Conservation (phyloP, 805 yeast genomes). For the Teunomyces stri region DNA sequence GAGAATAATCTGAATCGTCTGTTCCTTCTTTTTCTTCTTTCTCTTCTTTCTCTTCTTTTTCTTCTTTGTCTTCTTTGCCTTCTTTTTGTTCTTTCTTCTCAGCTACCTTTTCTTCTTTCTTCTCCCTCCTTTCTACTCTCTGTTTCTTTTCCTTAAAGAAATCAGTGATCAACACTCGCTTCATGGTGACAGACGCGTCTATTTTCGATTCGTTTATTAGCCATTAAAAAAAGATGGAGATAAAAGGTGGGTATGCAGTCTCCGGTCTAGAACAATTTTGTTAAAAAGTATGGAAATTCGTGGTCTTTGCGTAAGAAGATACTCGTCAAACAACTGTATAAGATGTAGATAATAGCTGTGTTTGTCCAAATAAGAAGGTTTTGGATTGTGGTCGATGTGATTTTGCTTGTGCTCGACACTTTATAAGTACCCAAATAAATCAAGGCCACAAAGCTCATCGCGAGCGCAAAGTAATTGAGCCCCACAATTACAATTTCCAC, state of each 20-base stretch:
- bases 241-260: neutral
- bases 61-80: neutral
- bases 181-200: slow-evolving; percentile 1
- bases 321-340: slow-evolving; percentile 45
- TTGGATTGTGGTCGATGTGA: slow-evolving; percentile 18
- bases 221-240: no score
- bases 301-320: slow-evolving; percentile 46
- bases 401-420: slow-evolving; percentile 15
- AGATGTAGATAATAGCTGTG: slow-evolving; percentile 27
- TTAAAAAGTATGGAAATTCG: slow-evolving; percentile 44
- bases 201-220: neutral
- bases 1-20: neutral
- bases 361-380: slow-evolving; percentile 17
- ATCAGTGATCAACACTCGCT: slow-evolving; percentile 16
- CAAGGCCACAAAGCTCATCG: slow-evolving; percentile 38
- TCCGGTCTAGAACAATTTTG: slow-evolving; percentile 25
- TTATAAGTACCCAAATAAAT: slow-evolving; percentile 35
- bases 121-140: neutral
- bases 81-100: neutral
- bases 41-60: neutral
- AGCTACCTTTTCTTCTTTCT: neutral
- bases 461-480: slow-evolving; percentile 48
- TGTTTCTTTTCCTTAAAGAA: slow-evolving; percentile 12
- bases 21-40: neutral
- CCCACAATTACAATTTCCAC: slow-evolving; percentile 58